Evolutionary conservation across 768 basidiomycete species (phyloP).

Genomic region (Agrocybe praecox): DNA sequence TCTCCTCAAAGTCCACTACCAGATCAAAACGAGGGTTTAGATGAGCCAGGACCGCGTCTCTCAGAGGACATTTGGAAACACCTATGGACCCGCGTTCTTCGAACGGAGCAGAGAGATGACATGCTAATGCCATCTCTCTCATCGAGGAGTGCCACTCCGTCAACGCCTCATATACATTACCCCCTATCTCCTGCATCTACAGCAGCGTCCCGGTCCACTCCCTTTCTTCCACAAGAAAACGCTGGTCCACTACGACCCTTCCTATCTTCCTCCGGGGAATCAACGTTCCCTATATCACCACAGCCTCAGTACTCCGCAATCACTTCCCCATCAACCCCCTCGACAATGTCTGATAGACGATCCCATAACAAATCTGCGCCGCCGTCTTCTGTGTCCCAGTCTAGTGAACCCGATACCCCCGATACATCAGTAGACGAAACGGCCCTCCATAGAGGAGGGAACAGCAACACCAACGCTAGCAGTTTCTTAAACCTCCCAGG

Average conservation of each 20-base stretch:
- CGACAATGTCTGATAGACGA: constrained; percentile 50
- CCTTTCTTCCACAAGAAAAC: constrained; percentile 38
- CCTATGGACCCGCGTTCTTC: constrained; percentile 77
- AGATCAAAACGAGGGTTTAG: constrained; percentile 26
- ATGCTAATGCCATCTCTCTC: constrained; percentile 32
- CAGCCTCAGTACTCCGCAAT: constrained; percentile 40
- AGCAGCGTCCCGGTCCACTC: constrained; percentile 41
- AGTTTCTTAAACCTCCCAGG: constrained; percentile 68
- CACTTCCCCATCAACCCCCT: constrained; percentile 56
- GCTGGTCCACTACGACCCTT: constrained; percentile 45
- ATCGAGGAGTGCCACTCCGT: constrained; percentile 37
- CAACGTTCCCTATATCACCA: constrained; percentile 23
- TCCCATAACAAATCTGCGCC: constrained; percentile 51
- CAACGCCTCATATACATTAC: constrained; percentile 39
- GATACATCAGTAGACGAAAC: constrained; percentile 48
- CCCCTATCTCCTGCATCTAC: constrained; percentile 44
- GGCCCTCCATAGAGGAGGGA: constrained; percentile 25
- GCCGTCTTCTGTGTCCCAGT: constrained; percentile 40
- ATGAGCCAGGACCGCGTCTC: constrained; percentile 76
- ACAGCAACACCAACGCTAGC: constrained; percentile 18
- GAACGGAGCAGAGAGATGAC: constrained; percentile 56
- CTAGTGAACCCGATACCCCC: constrained; percentile 51
- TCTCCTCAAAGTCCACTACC: constrained; percentile 18
- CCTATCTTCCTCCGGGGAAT: constrained; percentile 38
- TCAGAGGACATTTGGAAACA: constrained; percentile 88